Evolutionary conservation across 2,329 filamentous ascomycete species (phyloP).

Genomic region (Dichotomopilus funicola): DNA sequence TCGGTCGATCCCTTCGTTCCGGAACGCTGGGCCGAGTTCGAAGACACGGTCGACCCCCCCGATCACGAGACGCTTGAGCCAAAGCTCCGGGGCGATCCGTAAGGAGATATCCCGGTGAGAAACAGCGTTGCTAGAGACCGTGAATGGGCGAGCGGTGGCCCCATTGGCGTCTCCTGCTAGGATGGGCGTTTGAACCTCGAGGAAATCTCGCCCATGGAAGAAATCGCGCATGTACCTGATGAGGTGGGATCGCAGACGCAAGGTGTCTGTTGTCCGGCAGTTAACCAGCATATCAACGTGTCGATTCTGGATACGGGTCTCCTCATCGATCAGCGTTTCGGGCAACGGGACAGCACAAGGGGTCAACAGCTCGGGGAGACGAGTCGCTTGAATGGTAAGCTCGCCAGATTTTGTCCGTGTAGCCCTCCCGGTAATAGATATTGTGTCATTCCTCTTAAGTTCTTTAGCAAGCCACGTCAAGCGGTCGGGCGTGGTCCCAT

Average conservation of each 20-base stretch:
- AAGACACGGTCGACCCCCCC: slow-evolving; percentile 85
- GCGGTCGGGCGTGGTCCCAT: slow-evolving; percentile 32
- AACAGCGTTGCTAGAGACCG: slow-evolving; percentile 61
- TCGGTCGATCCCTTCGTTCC: slow-evolving; percentile 85
- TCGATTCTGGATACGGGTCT: slow-evolving; percentile 67
- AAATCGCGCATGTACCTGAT: slow-evolving; percentile 68
- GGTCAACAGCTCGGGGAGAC: slow-evolving; percentile 65
- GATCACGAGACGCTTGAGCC: slow-evolving; percentile 85
- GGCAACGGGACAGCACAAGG: slow-evolving; percentile 78
- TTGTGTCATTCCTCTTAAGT: slow-evolving; percentile 74
- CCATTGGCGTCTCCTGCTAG: slow-evolving; percentile 78
- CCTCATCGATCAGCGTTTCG: slow-evolving; percentile 59
- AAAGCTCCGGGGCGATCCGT: slow-evolving; percentile 88
- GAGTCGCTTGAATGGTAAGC: slow-evolving; percentile 62
- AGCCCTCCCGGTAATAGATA: slow-evolving; percentile 65
- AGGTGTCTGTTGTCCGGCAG: slow-evolving; percentile 56
- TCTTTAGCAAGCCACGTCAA: slow-evolving; percentile 59
- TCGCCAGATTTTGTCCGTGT: slow-evolving; percentile 66
- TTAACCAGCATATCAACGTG: slow-evolving; percentile 85
- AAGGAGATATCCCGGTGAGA: slow-evolving; percentile 62
- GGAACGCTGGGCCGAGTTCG: slow-evolving; percentile 86
- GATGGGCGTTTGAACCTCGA: slow-evolving; percentile 89
- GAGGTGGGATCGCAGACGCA: slow-evolving; percentile 68
- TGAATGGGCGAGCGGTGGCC: slow-evolving; percentile 83
- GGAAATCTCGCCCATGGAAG: slow-evolving; percentile 64